A percentile compares a stretch with the other conserved stretches of the same genome.
These are phyloP conservation scores for Tetrapisispora iriomotensis DNA, from an alignment of 805 yeast species.

Conservation along the genomic window DNA sequence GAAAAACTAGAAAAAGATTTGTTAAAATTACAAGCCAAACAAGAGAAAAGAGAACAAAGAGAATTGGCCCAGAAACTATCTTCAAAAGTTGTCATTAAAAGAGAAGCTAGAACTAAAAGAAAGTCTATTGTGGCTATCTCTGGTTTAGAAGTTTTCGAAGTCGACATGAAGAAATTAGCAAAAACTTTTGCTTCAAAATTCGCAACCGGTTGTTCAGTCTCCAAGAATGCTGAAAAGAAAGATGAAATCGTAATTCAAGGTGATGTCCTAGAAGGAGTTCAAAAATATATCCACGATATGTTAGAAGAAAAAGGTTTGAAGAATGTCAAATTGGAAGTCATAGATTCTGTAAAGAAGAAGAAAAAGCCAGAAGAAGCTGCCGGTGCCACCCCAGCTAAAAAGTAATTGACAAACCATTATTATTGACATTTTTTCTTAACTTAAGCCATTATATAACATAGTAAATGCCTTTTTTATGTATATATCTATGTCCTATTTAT, in stretches of 20 bases:
- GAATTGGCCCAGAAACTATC: slow-evolving; percentile 69
- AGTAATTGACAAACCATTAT: not conserved
- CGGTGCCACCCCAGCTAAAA: not conserved
- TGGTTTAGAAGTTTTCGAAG: slow-evolving; percentile 80
- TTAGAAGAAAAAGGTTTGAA: slow-evolving; percentile 73
- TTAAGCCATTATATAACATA: too few species aligned
- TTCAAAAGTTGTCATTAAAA: slow-evolving; percentile 73
- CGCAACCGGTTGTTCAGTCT: slow-evolving; percentile 92
- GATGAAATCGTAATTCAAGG: slow-evolving; percentile 92
- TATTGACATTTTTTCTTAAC: not conserved
- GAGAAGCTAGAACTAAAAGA: slow-evolving; percentile 83
- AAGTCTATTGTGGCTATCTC: slow-evolving; percentile 79
- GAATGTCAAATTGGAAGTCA: slow-evolving; percentile 81
- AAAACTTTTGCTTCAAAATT: slow-evolving; percentile 89
- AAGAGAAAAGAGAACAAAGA: slow-evolving; percentile 75
- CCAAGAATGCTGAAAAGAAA: slow-evolving; percentile 81
- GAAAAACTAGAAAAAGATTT: slow-evolving; percentile 74
- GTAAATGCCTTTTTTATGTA: too few species aligned
- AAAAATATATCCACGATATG: slow-evolving; percentile 57
- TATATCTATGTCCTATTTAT: too few species aligned
- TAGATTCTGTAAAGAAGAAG: slow-evolving; percentile 73
- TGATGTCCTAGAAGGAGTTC: slow-evolving; percentile 88
- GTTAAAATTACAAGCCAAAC: slow-evolving; percentile 76
- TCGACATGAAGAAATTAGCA: slow-evolving; percentile 83
- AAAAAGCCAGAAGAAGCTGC: slow-evolving; percentile 25